Evolutionary conservation across 1,284 basidiomycete genomes (phyloP).

Genomic region (Tilletia walkeri): DNA sequence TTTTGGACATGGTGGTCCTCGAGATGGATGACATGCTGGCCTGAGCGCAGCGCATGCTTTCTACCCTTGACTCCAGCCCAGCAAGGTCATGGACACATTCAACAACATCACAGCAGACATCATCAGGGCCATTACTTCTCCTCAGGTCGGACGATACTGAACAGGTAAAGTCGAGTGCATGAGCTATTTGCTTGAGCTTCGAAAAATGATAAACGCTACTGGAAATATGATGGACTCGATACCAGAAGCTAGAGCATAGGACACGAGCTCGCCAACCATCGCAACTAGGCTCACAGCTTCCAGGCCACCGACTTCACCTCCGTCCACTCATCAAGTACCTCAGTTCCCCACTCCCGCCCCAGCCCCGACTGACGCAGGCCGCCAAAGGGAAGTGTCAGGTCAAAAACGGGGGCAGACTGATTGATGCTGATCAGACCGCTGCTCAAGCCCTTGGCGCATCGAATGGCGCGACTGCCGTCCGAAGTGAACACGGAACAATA

Average conservation of each 20-base stretch:
- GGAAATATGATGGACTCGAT: no score
- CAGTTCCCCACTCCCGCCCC: constrained; percentile 81
- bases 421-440: constrained; percentile 43
- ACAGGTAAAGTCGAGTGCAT: no score
- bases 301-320: constrained; percentile 83
- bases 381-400: constrained; percentile 68
- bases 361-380: constrained; percentile 82
- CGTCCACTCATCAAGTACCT: constrained; percentile 78
- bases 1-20: not conserved
- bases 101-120: no score
- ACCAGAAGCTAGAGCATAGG: no score
- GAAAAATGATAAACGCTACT: no score
- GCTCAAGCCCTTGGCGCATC: constrained; percentile 31
- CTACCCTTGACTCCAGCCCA: no score
- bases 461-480: constrained; percentile 28
- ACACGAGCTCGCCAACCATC: no score
- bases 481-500: constrained; percentile 39
- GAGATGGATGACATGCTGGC: not conserved
- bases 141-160: no score
- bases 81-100: no score
- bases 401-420: constrained; percentile 56
- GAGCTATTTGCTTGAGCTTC: no score
- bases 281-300: constrained; percentile 59
- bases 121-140: no score
- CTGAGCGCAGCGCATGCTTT: no score